Percentiles rank a stretch among this genome's conserved stretches.
phyloP scores from a whole-genome alignment of 2,329 filamentous ascomycete species.

The Arthrobotrys iridis region DNA sequence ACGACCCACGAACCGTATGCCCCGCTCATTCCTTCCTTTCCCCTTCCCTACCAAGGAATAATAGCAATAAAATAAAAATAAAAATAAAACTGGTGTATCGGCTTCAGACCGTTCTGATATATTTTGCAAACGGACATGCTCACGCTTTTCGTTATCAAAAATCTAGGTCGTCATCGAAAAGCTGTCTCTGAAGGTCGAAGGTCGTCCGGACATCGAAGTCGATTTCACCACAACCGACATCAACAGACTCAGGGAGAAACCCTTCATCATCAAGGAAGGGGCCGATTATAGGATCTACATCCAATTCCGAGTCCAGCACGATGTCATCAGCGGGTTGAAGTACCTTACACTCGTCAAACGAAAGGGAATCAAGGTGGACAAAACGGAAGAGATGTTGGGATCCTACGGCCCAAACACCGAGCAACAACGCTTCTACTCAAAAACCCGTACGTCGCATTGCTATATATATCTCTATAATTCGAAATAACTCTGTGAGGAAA shows the following conservation, averaged over 20 bases:
- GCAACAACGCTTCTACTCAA: constrained; percentile 82
- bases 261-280: constrained; percentile 98
- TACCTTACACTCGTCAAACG: constrained; percentile 95
- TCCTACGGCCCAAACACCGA: constrained; percentile 94
- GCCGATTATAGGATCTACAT: constrained; percentile 93
- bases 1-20: constrained; percentile 56
- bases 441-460: constrained; percentile 77
- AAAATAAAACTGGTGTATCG: not conserved
- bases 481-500: not conserved
- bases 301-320: constrained; percentile 93
- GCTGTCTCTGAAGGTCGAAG: constrained; percentile 85
- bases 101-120: not conserved
- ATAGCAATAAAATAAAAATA: too few species aligned
- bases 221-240: constrained; percentile 81
- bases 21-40: not conserved
- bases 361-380: constrained; percentile 85
- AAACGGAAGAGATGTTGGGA: constrained; percentile 98
- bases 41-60: too few species aligned
- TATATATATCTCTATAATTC: not conserved
- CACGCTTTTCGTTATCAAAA: not conserved
- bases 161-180: constrained; percentile 57
- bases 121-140: not conserved
- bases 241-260: constrained; percentile 82
- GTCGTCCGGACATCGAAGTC: constrained; percentile 85
- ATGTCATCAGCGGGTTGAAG: constrained; percentile 93